These are phyloP conservation scores for Cladosporium colombiae DNA, from an alignment of 2,329 filamentous ascomycete genomes.

Conservation along the genomic window DNA sequence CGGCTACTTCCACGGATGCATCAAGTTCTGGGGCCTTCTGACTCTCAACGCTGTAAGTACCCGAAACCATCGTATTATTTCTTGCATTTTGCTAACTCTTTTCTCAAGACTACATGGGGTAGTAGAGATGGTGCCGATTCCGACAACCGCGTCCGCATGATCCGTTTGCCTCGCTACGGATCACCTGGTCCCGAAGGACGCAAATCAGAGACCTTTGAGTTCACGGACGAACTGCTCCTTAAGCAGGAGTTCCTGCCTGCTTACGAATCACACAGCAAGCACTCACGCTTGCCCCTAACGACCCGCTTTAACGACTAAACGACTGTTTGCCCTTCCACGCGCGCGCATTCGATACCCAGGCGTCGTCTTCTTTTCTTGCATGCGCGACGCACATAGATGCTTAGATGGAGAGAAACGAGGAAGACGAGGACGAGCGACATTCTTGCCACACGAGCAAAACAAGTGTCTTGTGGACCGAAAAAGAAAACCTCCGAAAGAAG, in stretches of 20 bases:
- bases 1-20: slow-evolving; percentile 87
- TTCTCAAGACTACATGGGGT: slow-evolving; percentile 83
- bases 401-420: slow-evolving; percentile 22
- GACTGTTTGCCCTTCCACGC: slow-evolving; percentile 26
- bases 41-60: slow-evolving; percentile 69
- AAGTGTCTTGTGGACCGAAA: neutral
- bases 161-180: slow-evolving; percentile 39
- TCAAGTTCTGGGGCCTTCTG: slow-evolving; percentile 85
- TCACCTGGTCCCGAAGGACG: slow-evolving; percentile 33
- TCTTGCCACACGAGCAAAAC: slow-evolving; percentile 5
- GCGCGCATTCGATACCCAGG: slow-evolving; percentile 32
- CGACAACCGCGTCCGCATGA: slow-evolving; percentile 73
- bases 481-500: slow-evolving; percentile 6
- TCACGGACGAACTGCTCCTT: slow-evolving; percentile 22
- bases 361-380: slow-evolving; percentile 30
- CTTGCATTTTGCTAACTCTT: slow-evolving; percentile 5
- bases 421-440: slow-evolving; percentile 6
- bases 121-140: slow-evolving; percentile 89
- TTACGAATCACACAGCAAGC: slow-evolving; percentile 32
- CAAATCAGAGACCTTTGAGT: slow-evolving; percentile 37
- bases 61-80: no score
- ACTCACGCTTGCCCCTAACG: slow-evolving; percentile 23
- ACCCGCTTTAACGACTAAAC: slow-evolving; percentile 32
- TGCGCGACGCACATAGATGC: slow-evolving; percentile 30
- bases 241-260: slow-evolving; percentile 34